Conservation (phyloP, 116 monocot species). For the Iris pallida region DNA sequence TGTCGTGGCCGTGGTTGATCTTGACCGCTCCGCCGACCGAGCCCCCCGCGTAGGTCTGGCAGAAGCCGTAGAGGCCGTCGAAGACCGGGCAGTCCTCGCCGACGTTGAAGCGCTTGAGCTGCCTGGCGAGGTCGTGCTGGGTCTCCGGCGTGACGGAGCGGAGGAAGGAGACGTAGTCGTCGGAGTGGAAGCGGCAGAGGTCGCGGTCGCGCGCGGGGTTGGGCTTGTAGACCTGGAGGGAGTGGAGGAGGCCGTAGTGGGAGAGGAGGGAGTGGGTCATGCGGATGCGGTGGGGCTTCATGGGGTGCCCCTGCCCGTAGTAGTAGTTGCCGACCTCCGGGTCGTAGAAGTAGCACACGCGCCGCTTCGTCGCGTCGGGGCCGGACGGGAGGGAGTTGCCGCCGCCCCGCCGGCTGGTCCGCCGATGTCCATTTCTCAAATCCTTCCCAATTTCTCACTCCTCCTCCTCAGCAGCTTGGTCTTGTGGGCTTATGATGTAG, state of each 20-base stretch:
- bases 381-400: constrained; percentile 31
- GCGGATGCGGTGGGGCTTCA: constrained; percentile 62
- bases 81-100: constrained; percentile 62
- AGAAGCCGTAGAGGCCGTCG: constrained; percentile 44
- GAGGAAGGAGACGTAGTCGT: constrained; percentile 52
- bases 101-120: constrained; percentile 48
- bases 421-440: not conserved
- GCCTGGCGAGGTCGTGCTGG: constrained; percentile 45
- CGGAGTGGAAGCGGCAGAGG: constrained; percentile 54
- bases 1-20: constrained; percentile 56
- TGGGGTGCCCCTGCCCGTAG: constrained; percentile 61
- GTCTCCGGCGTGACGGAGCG: constrained; percentile 55
- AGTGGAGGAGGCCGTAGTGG: constrained; percentile 39
- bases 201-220: constrained; percentile 54
- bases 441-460: no score
- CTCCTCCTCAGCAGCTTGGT: no score
- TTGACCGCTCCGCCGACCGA: constrained; percentile 51
- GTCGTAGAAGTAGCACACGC: constrained; percentile 66
- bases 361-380: constrained; percentile 41
- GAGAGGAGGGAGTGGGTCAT: constrained; percentile 57
- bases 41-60: constrained; percentile 58
- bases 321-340: constrained; percentile 62
- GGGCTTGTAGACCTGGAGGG: constrained; percentile 40
- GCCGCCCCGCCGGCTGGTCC: constrained; percentile 18
- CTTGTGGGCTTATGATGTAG: no score